These are phyloP conservation scores for Venturia aucupariae DNA, from an alignment of 2,329 filamentous ascomycete species.

Conservation along the genomic window DNA sequence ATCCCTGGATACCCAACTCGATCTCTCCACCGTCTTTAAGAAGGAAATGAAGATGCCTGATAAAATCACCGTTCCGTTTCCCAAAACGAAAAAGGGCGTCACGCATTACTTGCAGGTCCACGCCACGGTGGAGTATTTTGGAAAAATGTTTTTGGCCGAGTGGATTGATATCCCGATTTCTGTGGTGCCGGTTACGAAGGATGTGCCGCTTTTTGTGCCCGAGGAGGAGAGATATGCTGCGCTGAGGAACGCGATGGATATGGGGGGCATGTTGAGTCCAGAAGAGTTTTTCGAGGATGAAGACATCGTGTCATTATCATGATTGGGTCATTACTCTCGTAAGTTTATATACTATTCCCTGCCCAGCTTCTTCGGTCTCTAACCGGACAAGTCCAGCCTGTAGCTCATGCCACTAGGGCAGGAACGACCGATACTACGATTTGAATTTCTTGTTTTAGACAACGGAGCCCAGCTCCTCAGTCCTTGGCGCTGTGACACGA, in stretches of 20 bases:
- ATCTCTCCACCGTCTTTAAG: not conserved
- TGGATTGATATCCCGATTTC: not conserved
- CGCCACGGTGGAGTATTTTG: not conserved
- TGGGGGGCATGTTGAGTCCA: not conserved
- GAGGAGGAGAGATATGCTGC: constrained; percentile 1
- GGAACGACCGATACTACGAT: not conserved
- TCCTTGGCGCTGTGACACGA: not conserved
- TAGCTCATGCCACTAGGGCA: not conserved
- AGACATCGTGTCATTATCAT: not conserved
- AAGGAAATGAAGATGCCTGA: not conserved
- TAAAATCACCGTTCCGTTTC: not conserved
- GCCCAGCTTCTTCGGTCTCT: not conserved
- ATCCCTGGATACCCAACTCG: not conserved
- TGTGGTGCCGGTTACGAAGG: not conserved
- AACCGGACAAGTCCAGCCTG: not conserved
- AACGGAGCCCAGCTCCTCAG: not conserved
- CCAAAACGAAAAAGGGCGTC: not conserved
- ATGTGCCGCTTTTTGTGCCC: not conserved
- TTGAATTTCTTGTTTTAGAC: not conserved
- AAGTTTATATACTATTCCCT: not conserved
- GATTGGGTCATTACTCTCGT: not conserved
- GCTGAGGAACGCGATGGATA: not conserved
- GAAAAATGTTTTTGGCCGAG: not conserved
- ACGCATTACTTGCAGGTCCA: not conserved
- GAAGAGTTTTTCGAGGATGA: not conserved